Evolutionary conservation across 371 early-diverging fungal species (phyloP), one percentile per base, ranked within the genome.

Genomic region (Actinomortierella ambigua): DNA sequence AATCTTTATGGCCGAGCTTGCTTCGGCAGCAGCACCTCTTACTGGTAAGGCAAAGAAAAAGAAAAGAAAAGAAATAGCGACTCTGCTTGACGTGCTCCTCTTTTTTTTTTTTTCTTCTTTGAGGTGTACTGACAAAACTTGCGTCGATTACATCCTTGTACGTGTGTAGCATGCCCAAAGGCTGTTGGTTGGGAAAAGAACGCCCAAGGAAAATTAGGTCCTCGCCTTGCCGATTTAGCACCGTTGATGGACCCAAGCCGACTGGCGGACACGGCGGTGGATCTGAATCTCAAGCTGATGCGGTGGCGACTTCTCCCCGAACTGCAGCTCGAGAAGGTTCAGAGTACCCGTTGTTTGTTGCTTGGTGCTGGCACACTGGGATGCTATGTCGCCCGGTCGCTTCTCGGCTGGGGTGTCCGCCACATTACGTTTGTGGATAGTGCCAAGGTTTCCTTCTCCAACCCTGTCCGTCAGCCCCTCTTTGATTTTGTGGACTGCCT

Each of bases 291-390:
- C 58, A 94, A 95, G 68, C 82, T 98, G 55, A 98, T 98, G 98
- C 84, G 93, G 27, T 98, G 98, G 98, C 82, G 97, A 18, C 77
- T 95, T 39, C 79, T 94, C 47, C 98, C 97, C 17, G 81, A 84
- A 2, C 75, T 98, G 44, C 82, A 95, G 47, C 82, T 98, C 46
- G 95, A 93, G 53, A 86, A 83, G 53, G 85, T 97, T 18, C 81
- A 88, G 18, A 71, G 70, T 23, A 85, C 90, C 11, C 90, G 90
- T 53, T 94, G 92, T 60, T 79, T 98, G 50, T 79, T 98, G 39
- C 77, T 97, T 3, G 98, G 98, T 15, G 92, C 95, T 1, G 98
- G 98, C n/a, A 98, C 98, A 6, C 82, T 98, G 23, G 98, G 98
- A 1, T 94, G 94, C 52, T 93, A 96, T 76, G 95, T 96, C 1